Evolutionary conservation across 768 basidiomycete genomes (phyloP).

Genomic region (Chalciporus pseudorubinellus): DNA sequence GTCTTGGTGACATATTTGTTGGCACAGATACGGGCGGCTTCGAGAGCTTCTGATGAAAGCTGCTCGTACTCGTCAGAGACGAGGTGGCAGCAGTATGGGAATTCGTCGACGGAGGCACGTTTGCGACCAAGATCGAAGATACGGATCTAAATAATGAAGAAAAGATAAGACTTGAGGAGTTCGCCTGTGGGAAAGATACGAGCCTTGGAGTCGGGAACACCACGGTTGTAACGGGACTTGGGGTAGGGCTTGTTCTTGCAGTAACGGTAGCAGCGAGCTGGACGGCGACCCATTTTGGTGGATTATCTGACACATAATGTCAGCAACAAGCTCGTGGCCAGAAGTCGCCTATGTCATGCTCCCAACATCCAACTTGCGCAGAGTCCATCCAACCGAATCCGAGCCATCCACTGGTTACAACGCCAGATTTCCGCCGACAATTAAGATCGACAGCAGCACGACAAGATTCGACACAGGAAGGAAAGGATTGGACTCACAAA

Average conservation of each 20-base stretch:
- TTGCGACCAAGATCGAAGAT: constrained; percentile 97
- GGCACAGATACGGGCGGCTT: constrained; percentile 98
- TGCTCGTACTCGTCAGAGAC: constrained; percentile 99
- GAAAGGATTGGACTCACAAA: constrained; percentile 17
- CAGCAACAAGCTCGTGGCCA: neutral
- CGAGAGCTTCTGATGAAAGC: constrained; percentile 90
- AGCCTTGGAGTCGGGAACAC: constrained; percentile 95
- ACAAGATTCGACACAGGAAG: neutral
- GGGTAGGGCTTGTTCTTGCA: constrained; percentile 99
- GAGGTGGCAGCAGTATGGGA: constrained; percentile 95
- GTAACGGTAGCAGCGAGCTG: constrained; percentile 97
- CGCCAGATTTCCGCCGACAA: neutral
- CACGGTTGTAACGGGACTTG: constrained; percentile 94
- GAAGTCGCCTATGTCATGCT: neutral
- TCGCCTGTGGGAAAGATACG: constrained; percentile 9
- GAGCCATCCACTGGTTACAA: constrained; percentile 13
- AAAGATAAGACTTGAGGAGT: neutral
- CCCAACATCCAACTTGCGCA: too few relatives aligned
- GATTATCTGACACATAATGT: constrained; percentile 12
- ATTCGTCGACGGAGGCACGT: constrained; percentile 95
- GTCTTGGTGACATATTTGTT: constrained; percentile 99
- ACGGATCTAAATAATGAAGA: constrained; percentile 63
- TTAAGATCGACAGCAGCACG: neutral
- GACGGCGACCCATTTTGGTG: constrained; percentile 86
- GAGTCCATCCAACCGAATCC: constrained; percentile 10